Percentiles rank a stretch among this genome's conserved stretches.
Evolutionary conservation across 345 rosid species (phyloP).

Genomic region (Citrus australasica): DNA sequence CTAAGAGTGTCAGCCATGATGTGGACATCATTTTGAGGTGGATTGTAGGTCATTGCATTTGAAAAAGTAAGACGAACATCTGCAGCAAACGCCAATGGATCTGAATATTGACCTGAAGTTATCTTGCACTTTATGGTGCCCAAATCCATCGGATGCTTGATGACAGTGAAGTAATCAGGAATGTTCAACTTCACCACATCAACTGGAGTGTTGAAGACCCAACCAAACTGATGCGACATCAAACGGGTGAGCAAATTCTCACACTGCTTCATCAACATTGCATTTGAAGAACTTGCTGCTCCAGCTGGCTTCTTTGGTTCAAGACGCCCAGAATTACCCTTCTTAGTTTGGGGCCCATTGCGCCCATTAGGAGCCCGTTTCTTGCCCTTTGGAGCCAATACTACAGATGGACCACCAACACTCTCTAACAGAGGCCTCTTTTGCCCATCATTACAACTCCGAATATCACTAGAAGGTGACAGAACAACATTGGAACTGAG

Average conservation of each 20-base stretch:
- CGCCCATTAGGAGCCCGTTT: slow-evolving; percentile 44
- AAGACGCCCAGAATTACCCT: slow-evolving; percentile 24
- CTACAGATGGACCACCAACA: slow-evolving; percentile 32
- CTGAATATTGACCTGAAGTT: slow-evolving; percentile 50
- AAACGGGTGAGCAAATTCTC: slow-evolving; percentile 52
- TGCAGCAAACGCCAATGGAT: slow-evolving; percentile 63
- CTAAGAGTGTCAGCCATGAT: slow-evolving; percentile 59
- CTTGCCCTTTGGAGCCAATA: slow-evolving; percentile 40
- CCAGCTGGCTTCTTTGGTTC: slow-evolving; percentile 32
- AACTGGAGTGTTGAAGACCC: slow-evolving; percentile 72
- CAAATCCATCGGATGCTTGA: slow-evolving; percentile 94
- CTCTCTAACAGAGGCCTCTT: slow-evolving; percentile 43
- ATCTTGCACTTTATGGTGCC: slow-evolving; percentile 69
- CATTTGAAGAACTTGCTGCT: slow-evolving; percentile 24
- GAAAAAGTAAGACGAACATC: slow-evolving; percentile 83
- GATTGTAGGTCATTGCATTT: slow-evolving; percentile 83
- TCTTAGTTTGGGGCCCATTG: slow-evolving; percentile 43
- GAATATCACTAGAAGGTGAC: slow-evolving; percentile 54
- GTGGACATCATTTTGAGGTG: slow-evolving; percentile 72
- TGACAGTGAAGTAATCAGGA: slow-evolving; percentile 78
- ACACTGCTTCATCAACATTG: slow-evolving; percentile 63
- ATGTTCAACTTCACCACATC: slow-evolving; percentile 74
- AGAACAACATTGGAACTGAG: slow-evolving; percentile 33
- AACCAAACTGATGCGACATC: slow-evolving; percentile 60
- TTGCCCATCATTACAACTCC: slow-evolving; percentile 67